Conservation (phyloP, 163 green algal species). For the Trebouxiophyceae sp. region DNA sequence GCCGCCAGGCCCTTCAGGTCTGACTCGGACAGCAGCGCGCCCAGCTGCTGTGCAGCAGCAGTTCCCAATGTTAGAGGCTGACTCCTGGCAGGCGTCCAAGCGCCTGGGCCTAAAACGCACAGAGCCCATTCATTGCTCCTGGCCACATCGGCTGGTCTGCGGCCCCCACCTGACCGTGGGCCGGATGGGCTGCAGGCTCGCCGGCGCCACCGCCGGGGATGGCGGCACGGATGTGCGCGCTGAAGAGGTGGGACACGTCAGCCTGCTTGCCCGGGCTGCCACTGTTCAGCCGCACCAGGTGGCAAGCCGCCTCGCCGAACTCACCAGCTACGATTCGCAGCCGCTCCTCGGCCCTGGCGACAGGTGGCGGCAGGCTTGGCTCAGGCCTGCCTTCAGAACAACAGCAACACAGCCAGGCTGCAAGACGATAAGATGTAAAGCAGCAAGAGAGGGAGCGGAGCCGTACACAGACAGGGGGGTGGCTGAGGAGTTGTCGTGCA, state of each 20-base stretch:
- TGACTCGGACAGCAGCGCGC: slow-evolving; percentile 18
- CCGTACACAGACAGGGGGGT: too few relatives aligned
- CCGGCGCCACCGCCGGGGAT: slow-evolving; percentile 28
- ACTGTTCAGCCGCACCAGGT: slow-evolving; percentile 57
- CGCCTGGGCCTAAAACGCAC: too few relatives aligned
- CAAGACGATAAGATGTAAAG: too few relatives aligned
- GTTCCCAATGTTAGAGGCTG: too few relatives aligned
- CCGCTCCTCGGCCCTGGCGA: slow-evolving; percentile 22
- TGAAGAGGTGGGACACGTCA: too few relatives aligned
- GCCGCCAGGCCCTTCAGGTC: slow-evolving; percentile 36
- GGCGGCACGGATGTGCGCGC: slow-evolving; percentile 25
- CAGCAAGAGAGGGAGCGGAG: too few relatives aligned
- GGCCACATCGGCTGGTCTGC: too few relatives aligned
- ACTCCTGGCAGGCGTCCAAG: too few relatives aligned
- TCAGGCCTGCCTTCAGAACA: not conserved
- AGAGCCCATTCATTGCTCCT: too few relatives aligned
- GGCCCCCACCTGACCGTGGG: too few relatives aligned
- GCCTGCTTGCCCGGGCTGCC: too few relatives aligned
- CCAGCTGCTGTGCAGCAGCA: slow-evolving; percentile 21
- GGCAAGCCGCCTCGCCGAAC: slow-evolving; percentile 43
- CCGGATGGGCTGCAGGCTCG: slow-evolving; percentile 33
- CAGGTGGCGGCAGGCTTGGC: not conserved
- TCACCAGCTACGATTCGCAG: slow-evolving; percentile 19
- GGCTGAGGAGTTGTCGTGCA: slow-evolving; percentile 80
- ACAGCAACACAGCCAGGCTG: too few relatives aligned